Evolutionary conservation across 345 rosid genomes (phyloP).

Genomic region (Sonneratia caseolaris): DNA sequence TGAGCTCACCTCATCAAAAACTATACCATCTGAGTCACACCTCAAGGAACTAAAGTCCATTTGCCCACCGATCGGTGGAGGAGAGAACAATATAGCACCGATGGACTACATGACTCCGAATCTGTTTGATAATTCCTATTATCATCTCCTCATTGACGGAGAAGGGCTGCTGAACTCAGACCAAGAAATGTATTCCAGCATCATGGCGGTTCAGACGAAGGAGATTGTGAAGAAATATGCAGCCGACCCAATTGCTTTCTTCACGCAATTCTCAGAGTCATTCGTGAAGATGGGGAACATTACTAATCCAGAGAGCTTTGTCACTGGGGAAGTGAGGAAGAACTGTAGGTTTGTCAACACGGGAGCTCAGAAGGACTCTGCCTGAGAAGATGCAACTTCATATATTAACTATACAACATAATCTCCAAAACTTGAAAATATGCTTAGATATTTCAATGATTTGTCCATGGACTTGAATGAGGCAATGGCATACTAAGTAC

Average conservation of each 20-base stretch:
- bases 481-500: not conserved
- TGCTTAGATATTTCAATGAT: not conserved
- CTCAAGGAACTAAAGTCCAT: slow-evolving; percentile 32
- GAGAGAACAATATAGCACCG: slow-evolving; percentile 47
- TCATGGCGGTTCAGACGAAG: slow-evolving; percentile 46
- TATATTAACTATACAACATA: not conserved
- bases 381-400: not conserved
- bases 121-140: slow-evolving; percentile 72
- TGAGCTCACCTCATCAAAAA: slow-evolving; percentile 30
- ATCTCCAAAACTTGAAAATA: not conserved
- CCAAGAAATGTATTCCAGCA: slow-evolving; percentile 76
- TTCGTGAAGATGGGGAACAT: slow-evolving; percentile 93
- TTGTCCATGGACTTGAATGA: not conserved
- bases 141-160: slow-evolving; percentile 46
- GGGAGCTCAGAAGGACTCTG: slow-evolving; percentile 5
- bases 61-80: slow-evolving; percentile 51
- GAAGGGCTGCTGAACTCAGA: slow-evolving; percentile 74
- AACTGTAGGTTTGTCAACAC: slow-evolving; percentile 74
- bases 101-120: slow-evolving; percentile 65
- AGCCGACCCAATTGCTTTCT: slow-evolving; percentile 54
- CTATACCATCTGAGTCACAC: slow-evolving; percentile 25
- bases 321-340: slow-evolving; percentile 63
- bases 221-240: slow-evolving; percentile 61
- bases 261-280: slow-evolving; percentile 67
- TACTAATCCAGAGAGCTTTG: slow-evolving; percentile 48